Conservation (phyloP, 176 grass and related monocot genomes). For the Eleusine indica region DNA sequence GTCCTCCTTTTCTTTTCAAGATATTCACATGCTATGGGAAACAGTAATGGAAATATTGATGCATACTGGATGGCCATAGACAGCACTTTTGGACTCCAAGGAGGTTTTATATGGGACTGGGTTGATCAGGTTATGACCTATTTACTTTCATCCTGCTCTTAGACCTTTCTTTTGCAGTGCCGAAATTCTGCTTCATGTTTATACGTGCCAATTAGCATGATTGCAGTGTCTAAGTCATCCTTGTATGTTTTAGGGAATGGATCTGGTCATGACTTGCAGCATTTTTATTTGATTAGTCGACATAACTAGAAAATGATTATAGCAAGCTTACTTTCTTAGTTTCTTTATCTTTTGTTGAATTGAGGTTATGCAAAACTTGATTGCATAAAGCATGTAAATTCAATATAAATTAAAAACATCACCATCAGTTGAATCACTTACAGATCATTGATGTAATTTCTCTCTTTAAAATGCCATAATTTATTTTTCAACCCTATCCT, state of each 20-base stretch:
- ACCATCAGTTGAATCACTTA: neutral
- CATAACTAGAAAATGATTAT: neutral
- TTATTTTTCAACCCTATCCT: conserved; percentile 10
- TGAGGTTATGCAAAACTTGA: neutral
- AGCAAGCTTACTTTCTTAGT: neutral
- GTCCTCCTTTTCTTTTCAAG: conserved; percentile 48
- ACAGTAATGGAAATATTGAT: conserved; percentile 97
- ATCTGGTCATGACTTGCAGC: neutral
- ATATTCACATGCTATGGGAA: conserved; percentile 98
- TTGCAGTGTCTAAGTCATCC: conserved; percentile 10
- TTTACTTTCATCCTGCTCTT: conserved; percentile 30
- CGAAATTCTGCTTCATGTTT: conserved; percentile 13
- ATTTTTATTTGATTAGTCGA: conserved; percentile 1
- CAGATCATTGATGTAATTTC: neutral
- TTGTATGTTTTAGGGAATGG: conserved; percentile 6
- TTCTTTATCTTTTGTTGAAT: conserved; percentile 4
- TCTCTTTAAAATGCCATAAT: neutral
- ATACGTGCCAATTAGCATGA: neutral
- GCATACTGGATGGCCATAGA: conserved; percentile 91
- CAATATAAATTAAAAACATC: conserved; percentile 19
- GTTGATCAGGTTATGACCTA: conserved; percentile 71
- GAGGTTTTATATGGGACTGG: conserved; percentile 99
- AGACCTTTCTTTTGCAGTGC: neutral
- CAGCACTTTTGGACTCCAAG: conserved; percentile 88
- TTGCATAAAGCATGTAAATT: neutral